These are phyloP conservation scores for Termitomyces sp. DNA, from an alignment of 768 basidiomycete species.

Conservation along the genomic window DNA sequence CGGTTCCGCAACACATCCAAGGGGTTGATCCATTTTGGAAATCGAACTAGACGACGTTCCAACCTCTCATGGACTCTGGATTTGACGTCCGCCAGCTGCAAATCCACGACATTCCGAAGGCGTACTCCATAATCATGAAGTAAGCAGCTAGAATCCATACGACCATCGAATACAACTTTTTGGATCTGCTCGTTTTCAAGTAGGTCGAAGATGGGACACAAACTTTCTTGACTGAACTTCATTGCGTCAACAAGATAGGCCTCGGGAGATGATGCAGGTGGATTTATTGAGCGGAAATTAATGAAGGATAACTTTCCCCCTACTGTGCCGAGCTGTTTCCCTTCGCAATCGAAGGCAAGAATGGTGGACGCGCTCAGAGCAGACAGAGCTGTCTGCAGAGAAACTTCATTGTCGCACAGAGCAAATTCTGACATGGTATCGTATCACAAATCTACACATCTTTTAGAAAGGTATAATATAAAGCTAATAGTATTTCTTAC, in stretches of 20 bases:
- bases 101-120: slow-evolving; percentile 9
- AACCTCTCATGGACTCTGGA: slow-evolving; percentile 1
- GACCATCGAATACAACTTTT: slow-evolving; percentile 15
- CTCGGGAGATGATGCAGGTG: not conserved
- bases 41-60: not conserved
- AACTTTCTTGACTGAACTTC: not conserved
- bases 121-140: slow-evolving; percentile 8
- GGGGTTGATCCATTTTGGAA: not conserved
- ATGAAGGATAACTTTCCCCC: slow-evolving; percentile 11
- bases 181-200: slow-evolving; percentile 5
- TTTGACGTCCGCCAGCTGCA: slow-evolving; percentile 14
- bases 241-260: slow-evolving; percentile 12
- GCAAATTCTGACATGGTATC: not conserved
- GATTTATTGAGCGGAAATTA: slow-evolving; percentile 2
- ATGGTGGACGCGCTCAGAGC: not conserved
- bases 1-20: not conserved
- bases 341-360: slow-evolving; percentile 13
- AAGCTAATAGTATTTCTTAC: not conserved
- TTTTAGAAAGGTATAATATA: not conserved
- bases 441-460: not conserved
- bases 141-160: slow-evolving; percentile 13
- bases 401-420: not conserved
- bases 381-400: not conserved
- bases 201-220: slow-evolving; percentile 10
- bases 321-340: slow-evolving; percentile 2